Base-by-base conservation (phyloP, 1,284 basidiomycete species). In the Papiliotrema laurentii region DNA sequence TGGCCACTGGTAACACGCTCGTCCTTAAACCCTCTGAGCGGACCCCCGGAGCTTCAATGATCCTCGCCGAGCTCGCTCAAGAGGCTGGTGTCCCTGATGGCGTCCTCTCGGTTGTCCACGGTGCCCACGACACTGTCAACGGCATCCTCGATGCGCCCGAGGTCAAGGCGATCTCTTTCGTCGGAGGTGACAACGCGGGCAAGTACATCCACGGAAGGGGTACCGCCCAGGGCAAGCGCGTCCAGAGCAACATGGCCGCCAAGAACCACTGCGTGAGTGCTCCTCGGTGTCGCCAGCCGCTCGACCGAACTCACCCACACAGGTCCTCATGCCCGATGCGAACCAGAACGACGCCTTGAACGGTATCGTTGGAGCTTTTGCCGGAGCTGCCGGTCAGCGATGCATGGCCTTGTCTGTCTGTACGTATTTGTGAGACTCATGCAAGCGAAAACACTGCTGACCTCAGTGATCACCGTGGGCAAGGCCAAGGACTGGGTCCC, bases 101-200 rank as follows among this genome's bases (percentile, higher is more conserved):
- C 56, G 87, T 89, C 27, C 70, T 90, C 38, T 18, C 41, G 3
- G 35, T 53, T 43, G 86, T 96, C 14, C 89, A 97, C 64, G 93
- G 93, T 26, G 83, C 85, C 22, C 82, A 87, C 34, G 83, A 86
- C 14, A 89, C 87, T 2, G 93, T 97, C 47, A 94, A 97, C 63
- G 84, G 85, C 25, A 87, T 97, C 54, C 96, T 90, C 69, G 90
- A 96, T 70, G 82, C 91, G 66, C 85, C 89, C 11, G 75, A 79
- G 11, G 89, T 97, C 76, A 89, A 83, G 68, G 93, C 91, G 7
- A 90, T 97, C 68, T 89, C 87, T 61, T 97, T 97, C 68, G 93
- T 97, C n/a, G 93, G 93, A 30, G 89, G 89, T 31, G 89, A 97
- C 73, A 79, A 79, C 36, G 93, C 93, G 9, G 93, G 93, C 34